phyloP scores from a whole-genome alignment of 2,329 filamentous ascomycete species.

The Bipolaris zeicola region DNA sequence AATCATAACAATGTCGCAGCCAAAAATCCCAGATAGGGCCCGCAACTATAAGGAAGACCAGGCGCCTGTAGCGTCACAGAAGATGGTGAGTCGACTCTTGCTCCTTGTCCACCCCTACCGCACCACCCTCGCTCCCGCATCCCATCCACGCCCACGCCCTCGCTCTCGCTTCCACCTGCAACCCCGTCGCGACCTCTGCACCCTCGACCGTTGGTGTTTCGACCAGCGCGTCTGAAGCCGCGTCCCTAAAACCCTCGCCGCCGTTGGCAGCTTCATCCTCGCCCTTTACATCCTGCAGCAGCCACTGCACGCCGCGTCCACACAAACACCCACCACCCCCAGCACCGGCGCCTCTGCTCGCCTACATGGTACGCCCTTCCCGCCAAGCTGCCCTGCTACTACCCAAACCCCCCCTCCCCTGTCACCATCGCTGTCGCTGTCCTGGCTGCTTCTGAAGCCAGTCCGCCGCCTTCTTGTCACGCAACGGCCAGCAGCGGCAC shows the following conservation, averaged over 20 bases:
- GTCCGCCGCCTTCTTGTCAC: conserved; percentile 40
- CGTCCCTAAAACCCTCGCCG: conserved; percentile 32
- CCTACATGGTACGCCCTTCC: conserved; percentile 52
- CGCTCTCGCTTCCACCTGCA: conserved; percentile 26
- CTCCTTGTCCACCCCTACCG: conserved; percentile 38
- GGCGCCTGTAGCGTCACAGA: conserved; percentile 51
- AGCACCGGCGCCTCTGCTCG: conserved; percentile 40
- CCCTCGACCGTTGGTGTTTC: conserved; percentile 43
- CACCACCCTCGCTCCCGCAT: conserved; percentile 10
- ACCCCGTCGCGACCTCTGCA: conserved; percentile 23
- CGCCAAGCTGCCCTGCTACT: conserved; percentile 46
- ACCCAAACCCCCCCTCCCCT: conserved; percentile 33
- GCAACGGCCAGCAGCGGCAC: conserved; percentile 37
- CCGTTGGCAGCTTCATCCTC: conserved; percentile 41
- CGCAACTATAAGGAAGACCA: conserved; percentile 53
- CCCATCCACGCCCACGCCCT: conserved; percentile 30
- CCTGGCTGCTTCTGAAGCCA: conserved; percentile 29
- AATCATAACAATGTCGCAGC: conserved; percentile 51
- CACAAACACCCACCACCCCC: conserved; percentile 37
- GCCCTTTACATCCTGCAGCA: conserved; percentile 48
- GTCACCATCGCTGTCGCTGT: conserved; percentile 34
- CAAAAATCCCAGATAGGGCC: conserved; percentile 48
- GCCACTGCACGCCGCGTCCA: conserved; percentile 48
- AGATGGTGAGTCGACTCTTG: conserved; percentile 51
- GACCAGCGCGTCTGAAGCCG: conserved; percentile 26